A percentile compares a stretch with the other conserved stretches of the same genome.
Conservation (phyloP, 2,329 filamentous ascomycete genomes). For the Sporothrix brasiliensis region DNA sequence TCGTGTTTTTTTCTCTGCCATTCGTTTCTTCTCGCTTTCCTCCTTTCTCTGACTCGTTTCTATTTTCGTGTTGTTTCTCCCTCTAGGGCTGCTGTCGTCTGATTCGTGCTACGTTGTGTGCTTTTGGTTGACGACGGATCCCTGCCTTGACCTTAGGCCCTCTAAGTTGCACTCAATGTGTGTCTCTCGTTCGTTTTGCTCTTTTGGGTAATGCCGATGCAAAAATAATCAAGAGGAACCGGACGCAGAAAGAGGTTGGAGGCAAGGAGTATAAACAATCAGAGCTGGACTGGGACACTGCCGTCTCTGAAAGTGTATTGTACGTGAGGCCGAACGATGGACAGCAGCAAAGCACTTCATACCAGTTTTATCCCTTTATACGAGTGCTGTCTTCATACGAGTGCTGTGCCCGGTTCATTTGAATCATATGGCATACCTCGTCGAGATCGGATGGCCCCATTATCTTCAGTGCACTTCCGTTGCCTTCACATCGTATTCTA, state of each 20-base stretch:
- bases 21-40: too few species aligned
- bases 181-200: constrained; percentile 17
- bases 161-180: not conserved
- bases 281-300: not conserved
- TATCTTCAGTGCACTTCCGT: too few species aligned
- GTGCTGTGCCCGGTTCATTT: not conserved
- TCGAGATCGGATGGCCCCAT: not conserved
- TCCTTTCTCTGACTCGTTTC: too few species aligned
- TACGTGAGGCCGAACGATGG: not conserved
- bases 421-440: not conserved
- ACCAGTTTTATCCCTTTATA: too few species aligned
- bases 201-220: not conserved
- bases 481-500: not conserved
- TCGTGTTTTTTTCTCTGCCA: not conserved
- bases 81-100: not conserved
- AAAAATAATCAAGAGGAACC: not conserved
- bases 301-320: not conserved
- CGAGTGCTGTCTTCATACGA: too few species aligned
- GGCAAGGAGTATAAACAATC: not conserved
- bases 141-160: not conserved
- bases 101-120: not conserved
- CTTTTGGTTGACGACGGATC: not conserved
- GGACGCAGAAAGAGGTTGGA: not conserved
- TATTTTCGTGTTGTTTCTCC: constrained; percentile 1
- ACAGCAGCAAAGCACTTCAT: too few species aligned